Conservation (phyloP, 2,329 filamentous ascomycete genomes). For the Phoma sp. region DNA sequence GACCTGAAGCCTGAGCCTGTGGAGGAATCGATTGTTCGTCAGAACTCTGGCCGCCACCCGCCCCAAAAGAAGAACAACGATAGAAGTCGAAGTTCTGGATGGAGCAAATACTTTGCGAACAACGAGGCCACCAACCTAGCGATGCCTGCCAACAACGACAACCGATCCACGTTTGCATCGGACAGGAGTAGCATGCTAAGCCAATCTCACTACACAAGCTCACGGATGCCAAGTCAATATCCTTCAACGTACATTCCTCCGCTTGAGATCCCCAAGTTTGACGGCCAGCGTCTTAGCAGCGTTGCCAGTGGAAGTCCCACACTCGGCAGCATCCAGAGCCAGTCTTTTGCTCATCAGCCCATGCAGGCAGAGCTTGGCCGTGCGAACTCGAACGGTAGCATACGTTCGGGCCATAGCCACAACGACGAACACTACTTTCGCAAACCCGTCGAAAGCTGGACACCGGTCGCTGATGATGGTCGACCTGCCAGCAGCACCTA, state of each 20-base stretch:
- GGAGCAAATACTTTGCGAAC: slow-evolving; percentile 79
- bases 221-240: slow-evolving; percentile 60
- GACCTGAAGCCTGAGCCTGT: slow-evolving; percentile 46
- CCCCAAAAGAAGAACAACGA: slow-evolving; percentile 25
- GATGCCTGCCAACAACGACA: slow-evolving; percentile 67
- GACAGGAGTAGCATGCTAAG: slow-evolving; percentile 48
- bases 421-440: slow-evolving; percentile 39
- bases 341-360: slow-evolving; percentile 47
- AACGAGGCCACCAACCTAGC: slow-evolving; percentile 64
- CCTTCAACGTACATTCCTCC: slow-evolving; percentile 75
- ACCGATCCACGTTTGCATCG: slow-evolving; percentile 47
- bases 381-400: slow-evolving; percentile 46
- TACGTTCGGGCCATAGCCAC: slow-evolving; percentile 40
- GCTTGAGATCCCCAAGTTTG: slow-evolving; percentile 58
- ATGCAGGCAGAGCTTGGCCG: slow-evolving; percentile 49
- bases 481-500: slow-evolving; percentile 53
- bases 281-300: slow-evolving; percentile 67
- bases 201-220: slow-evolving; percentile 58
- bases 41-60: slow-evolving; percentile 41
- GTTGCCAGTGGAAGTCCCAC: slow-evolving; percentile 74
- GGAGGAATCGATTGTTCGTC: slow-evolving; percentile 42
- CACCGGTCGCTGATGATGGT: slow-evolving; percentile 38
- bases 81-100: slow-evolving; percentile 67
- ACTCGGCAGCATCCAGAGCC: slow-evolving; percentile 62
- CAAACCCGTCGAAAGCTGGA: slow-evolving; percentile 45